These are phyloP conservation scores for Paramecium pentaurelia DNA, from an alignment of 73 alveolate species.

Conservation along the genomic window DNA sequence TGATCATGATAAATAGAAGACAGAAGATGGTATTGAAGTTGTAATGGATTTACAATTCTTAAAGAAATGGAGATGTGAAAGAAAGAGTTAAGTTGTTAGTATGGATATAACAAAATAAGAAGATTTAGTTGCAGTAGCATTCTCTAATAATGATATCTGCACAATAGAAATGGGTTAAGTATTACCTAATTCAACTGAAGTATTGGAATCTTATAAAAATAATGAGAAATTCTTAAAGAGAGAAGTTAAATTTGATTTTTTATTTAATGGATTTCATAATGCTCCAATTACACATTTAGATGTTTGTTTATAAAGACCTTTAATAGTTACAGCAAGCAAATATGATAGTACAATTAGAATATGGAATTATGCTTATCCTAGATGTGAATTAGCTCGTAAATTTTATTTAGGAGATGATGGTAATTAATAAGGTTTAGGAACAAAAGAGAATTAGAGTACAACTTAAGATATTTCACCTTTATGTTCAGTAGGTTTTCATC, in stretches of 20 bases:
- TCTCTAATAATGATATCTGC: conserved; percentile 92
- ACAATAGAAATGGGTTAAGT: conserved; percentile 52
- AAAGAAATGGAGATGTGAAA: conserved; percentile 57
- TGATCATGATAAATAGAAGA: conserved; percentile 68
- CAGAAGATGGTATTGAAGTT: conserved; percentile 72
- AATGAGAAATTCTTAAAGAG: conserved; percentile 66
- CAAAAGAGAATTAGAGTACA: conserved; percentile 20
- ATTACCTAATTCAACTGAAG: conserved; percentile 51
- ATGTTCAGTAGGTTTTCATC: conserved; percentile 96
- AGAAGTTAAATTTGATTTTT: conserved; percentile 92
- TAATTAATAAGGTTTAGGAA: conserved; percentile 63
- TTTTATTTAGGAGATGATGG: conserved; percentile 71
- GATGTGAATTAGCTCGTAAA: conserved; percentile 83
- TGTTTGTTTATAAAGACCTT: conserved; percentile 96
- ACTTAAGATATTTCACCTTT: conserved; percentile 81
- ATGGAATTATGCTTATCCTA: conserved; percentile 92
- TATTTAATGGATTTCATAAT: conserved; percentile 96
- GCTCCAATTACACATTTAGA: conserved; percentile 94
- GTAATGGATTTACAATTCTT: conserved; percentile 45
- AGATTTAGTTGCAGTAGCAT: conserved; percentile 89
- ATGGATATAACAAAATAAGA: conserved; percentile 85
- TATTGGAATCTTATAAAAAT: conserved; percentile 68
- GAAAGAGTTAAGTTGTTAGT: conserved; percentile 63
- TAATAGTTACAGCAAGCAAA: conserved; percentile 89
- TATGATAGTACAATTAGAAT: conserved; percentile 94